Evolutionary conservation across 2,329 filamentous ascomycete genomes (phyloP).

Genomic region (Cercospora berteroae): DNA sequence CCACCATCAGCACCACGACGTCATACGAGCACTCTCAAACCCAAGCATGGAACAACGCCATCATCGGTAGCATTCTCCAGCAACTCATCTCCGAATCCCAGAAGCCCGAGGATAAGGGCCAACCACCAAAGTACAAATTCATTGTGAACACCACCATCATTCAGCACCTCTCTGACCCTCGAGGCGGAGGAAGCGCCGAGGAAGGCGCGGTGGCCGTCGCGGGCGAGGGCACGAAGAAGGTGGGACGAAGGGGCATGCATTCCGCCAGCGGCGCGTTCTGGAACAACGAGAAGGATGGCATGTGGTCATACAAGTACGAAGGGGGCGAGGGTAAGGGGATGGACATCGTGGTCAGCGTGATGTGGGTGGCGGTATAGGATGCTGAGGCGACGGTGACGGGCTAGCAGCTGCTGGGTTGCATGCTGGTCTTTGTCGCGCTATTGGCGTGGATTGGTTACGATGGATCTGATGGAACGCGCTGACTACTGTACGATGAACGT

Average conservation of each 20-base stretch:
- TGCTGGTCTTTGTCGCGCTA: neutral
- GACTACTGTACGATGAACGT: conserved; percentile 5
- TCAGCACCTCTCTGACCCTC: conserved; percentile 77
- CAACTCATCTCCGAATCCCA: conserved; percentile 67
- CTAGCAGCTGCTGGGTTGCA: conserved; percentile 4
- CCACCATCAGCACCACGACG: conserved; percentile 68
- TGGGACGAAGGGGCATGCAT: conserved; percentile 87
- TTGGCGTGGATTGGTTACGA: neutral
- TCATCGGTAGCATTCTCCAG: conserved; percentile 81
- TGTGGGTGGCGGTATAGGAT: conserved; percentile 66
- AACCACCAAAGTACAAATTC: conserved; percentile 76
- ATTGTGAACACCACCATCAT: conserved; percentile 98
- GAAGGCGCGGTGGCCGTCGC: conserved; percentile 31
- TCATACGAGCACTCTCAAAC: conserved; percentile 87
- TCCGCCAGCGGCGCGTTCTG: conserved; percentile 81
- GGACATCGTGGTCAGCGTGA: conserved; percentile 55
- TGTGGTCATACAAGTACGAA: conserved; percentile 87
- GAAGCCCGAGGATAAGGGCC: conserved; percentile 34
- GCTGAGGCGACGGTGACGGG: conserved; percentile 8
- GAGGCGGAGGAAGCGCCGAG: conserved; percentile 53
- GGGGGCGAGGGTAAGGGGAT: conserved; percentile 52
- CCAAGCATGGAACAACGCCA: conserved; percentile 82
- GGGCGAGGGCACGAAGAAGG: conserved; percentile 63
- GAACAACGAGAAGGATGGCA: conserved; percentile 87
- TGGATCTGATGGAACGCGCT: conserved; percentile 1